Conservation (phyloP, 768 basidiomycete genomes). For the Hemileccinum impolitum region DNA sequence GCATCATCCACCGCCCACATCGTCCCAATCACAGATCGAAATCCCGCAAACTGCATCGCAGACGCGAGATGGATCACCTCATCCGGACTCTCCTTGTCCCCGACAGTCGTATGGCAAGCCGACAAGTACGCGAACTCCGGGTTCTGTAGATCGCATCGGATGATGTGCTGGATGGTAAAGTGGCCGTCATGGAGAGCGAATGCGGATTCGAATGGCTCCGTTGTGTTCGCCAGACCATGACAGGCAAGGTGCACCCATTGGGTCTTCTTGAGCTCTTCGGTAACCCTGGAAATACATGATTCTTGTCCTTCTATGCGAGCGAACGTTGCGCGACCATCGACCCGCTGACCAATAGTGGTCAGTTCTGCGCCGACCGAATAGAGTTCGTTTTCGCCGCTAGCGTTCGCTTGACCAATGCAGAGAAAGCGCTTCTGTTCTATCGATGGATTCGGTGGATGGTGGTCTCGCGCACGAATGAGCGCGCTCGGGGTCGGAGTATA, state of each 20-base stretch:
- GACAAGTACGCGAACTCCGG: too few species aligned
- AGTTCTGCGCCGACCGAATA: not conserved
- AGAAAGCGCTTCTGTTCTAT: not conserved
- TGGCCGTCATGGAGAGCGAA: not conserved
- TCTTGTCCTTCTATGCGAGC: not conserved
- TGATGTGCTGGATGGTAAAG: conserved; percentile 7
- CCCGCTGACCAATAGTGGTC: not conserved
- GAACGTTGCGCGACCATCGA: not conserved
- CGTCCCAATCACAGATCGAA: conserved; percentile 2
- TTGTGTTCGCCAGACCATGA: too few species aligned
- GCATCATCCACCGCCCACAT: too few species aligned
- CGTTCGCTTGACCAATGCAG: conserved; percentile 1
- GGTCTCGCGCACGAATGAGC: conserved; percentile 3
- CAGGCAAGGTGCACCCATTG: too few species aligned
- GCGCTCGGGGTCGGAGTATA: conserved; percentile 13
- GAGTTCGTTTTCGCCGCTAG: not conserved
- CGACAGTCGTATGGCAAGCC: too few species aligned
- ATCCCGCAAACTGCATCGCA: conserved; percentile 4
- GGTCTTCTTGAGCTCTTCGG: too few species aligned
- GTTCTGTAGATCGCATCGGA: not conserved
- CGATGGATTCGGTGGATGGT: not conserved
- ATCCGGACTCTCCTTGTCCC: too few species aligned
- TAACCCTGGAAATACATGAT: too few species aligned
- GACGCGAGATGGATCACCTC: conserved; percentile 2
- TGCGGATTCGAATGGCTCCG: too few species aligned